Base-by-base conservation (phyloP, 495 filamentous ascomycete genomes). In the Pyrenula aspistea region DNA sequence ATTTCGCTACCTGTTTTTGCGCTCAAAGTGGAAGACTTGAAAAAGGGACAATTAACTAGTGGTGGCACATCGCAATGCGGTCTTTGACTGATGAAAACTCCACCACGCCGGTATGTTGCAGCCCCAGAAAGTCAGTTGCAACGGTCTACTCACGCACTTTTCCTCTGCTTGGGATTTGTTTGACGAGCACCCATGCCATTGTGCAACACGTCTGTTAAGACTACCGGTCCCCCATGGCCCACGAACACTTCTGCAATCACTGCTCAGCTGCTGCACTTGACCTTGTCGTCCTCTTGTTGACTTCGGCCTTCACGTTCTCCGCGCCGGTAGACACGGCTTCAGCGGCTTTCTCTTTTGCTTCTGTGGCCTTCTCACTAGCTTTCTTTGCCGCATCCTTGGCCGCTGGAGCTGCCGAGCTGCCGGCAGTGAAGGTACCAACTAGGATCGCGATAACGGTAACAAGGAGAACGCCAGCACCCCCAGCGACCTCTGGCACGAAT, bases 401-500 rank as follows among this genome's bases (percentile, higher is more conserved):
- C 51, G 77, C 71, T 57, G 81, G 72, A 49, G 79, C 68, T 21
- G 82, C 74, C 49, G 80, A 76, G 61, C 70, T 76, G 63, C 76
- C 77, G 61, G 77, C 68, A 47, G 70, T 66, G 54, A 85, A 65
- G 55, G 77, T 70, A 60, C 83, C 78, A 53, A 86, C 71, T 54
- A 91, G 65, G 58, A 95, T 60, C 56, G 84, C 78, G 51, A 91
- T 71, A 61, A 94, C 67, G 52, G 86, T 83, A 55, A 86, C 69
- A 53, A 83, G 68, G 59, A 91, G 63, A 55, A 84, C 85, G 65
- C 75, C 82, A 64, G 95, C 69, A 62, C 83, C 86, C 68, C 84
- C 91, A 59, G 89, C 89, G 63, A 95, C 83, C 69, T 96, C 94
- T 58, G 94, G 94, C 54, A 94, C 84, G 60, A 87, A 87, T 76